Evolutionary conservation across 768 basidiomycete species (phyloP), one percentile per base, ranked within the genome.

Genomic region (Boletus eberwhitei): DNA sequence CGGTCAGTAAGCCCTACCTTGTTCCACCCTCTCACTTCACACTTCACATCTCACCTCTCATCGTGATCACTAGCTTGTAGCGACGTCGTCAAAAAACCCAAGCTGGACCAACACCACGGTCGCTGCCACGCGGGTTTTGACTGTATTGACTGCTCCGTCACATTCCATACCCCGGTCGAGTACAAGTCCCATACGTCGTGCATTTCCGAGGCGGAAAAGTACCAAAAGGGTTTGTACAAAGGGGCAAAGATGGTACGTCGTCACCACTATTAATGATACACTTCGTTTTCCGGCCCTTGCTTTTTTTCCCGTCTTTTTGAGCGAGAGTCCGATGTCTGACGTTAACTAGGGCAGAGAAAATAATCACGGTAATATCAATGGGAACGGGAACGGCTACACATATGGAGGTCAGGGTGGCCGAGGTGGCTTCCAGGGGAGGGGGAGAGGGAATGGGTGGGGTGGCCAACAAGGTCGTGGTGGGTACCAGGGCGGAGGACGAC

Each of bases 1-100:
- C 70, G 79, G 86, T 86, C 48, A 73, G 81, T 57, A 1, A 4
- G 0, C 17, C 8, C 13, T n/a, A 4, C 14, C 5, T 34, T 45
- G 9, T 7, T 38, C 14, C 41, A 36, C 22, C 44, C 9, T 35
- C 16, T 16, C 26, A 12, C 37, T 17, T 60, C 35, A 52, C 40
- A 29, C 44, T 5, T 50, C 16, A 47, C 17, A 26, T 6, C 26
- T 4, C 26, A 26, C 35, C 41, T 44, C 42, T 48, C 50, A 43
- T 50, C 37, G 17, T 35, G 1, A 8, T 36, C 16, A 21, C 13
- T 55, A 90, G 91, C 69, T 35, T 97, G 94, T 69, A 75, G 79
- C 48, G 94, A 97, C 61, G 86, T 92, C 11, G 85, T 96, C 29
- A 97, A 93, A 72, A 97, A 97, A 65, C 94, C 94, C 13, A 93